These are phyloP conservation scores for Rhizomucor miehei DNA, from an alignment of 371 early-diverging fungal genomes.

Conservation along the genomic window DNA sequence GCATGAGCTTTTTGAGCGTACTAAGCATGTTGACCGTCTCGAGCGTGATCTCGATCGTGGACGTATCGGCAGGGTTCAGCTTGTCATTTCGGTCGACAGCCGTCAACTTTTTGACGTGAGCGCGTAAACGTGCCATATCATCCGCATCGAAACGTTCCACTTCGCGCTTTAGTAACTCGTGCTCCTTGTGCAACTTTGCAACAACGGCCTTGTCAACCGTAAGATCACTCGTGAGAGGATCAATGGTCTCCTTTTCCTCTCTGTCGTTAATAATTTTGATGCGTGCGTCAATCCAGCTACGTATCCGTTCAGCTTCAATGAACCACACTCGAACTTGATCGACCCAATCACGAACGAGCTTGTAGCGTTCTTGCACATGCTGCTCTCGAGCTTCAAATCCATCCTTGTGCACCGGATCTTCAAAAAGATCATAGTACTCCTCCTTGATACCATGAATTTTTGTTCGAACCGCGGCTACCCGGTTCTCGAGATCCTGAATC, in stretches of 20 bases:
- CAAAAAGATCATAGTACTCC: slow-evolving; percentile 25
- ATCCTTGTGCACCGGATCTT: slow-evolving; percentile 7
- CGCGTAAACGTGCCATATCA: slow-evolving; percentile 49
- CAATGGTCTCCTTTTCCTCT: slow-evolving; percentile 12
- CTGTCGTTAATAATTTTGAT: slow-evolving; percentile 32
- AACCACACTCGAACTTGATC: slow-evolving; percentile 57
- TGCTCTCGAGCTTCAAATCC: slow-evolving; percentile 20
- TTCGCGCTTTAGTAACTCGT: slow-evolving; percentile 38
- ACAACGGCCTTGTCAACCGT: slow-evolving; percentile 14
- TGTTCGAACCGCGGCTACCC: slow-evolving; percentile 28
- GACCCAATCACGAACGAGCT: slow-evolving; percentile 41
- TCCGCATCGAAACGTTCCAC: slow-evolving; percentile 49
- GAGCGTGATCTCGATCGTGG: slow-evolving; percentile 48
- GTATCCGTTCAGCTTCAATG: slow-evolving; percentile 48
- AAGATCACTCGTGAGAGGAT: slow-evolving; percentile 22
- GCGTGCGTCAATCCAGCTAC: slow-evolving; percentile 45
- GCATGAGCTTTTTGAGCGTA: slow-evolving; percentile 18
- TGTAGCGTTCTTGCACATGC: slow-evolving; percentile 24
- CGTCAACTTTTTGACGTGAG: slow-evolving; percentile 40
- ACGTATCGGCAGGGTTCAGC: slow-evolving; percentile 46
- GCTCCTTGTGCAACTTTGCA: slow-evolving; percentile 23
- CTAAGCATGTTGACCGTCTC: slow-evolving; percentile 35
- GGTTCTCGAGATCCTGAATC: slow-evolving; percentile 31
- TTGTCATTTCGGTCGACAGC: slow-evolving; percentile 14
- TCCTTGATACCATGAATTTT: slow-evolving; percentile 27